Percentiles rank a stretch among this genome's conserved stretches.
These are phyloP conservation scores for Colletotrichum sp. DNA, from an alignment of 2,329 filamentous ascomycete genomes.

Conservation along the genomic window DNA sequence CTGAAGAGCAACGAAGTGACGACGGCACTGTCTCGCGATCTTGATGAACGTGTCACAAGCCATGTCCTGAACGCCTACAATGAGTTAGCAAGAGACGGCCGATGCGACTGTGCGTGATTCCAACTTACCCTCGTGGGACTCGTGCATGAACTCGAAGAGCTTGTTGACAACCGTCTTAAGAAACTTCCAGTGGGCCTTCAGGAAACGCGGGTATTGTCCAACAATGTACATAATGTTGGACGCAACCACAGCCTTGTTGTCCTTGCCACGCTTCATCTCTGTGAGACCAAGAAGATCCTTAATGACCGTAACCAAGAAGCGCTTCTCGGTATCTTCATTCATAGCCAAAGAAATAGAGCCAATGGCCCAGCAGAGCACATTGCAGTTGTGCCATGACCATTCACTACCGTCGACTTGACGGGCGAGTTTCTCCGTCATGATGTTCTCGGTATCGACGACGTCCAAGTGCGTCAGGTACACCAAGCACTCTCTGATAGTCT, in stretches of 20 bases:
- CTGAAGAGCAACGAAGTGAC: slow-evolving; percentile 96
- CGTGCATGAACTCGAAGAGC: slow-evolving; percentile 99
- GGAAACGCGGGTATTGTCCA: slow-evolving; percentile 95
- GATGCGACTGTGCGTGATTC: neutral
- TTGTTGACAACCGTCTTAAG: slow-evolving; percentile 99
- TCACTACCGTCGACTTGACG: slow-evolving; percentile 94
- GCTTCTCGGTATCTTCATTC: slow-evolving; percentile 99
- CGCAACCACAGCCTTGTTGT: slow-evolving; percentile 98
- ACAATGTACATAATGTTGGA: slow-evolving; percentile 99
- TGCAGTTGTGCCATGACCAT: slow-evolving; percentile 99
- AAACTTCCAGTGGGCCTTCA: slow-evolving; percentile 99
- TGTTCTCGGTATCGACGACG: slow-evolving; percentile 95
- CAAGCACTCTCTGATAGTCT: slow-evolving; percentile 95
- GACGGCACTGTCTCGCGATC: slow-evolving; percentile 96
- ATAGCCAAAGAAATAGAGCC: slow-evolving; percentile 98
- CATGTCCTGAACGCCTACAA: slow-evolving; percentile 93
- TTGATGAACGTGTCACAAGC: slow-evolving; percentile 99
- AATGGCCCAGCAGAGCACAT: slow-evolving; percentile 99
- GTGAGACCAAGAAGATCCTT: slow-evolving; percentile 96
- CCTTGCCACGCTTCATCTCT: slow-evolving; percentile 99
- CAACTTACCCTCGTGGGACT: slow-evolving; percentile 87
- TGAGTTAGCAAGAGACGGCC: neutral
- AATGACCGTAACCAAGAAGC: slow-evolving; percentile 97
- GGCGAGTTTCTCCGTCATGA: slow-evolving; percentile 98
- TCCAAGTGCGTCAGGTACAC: slow-evolving; percentile 98